These are phyloP conservation scores for Helicocarpus griseus DNA, from an alignment of 2,329 filamentous ascomycete genomes.

Conservation along the genomic window DNA sequence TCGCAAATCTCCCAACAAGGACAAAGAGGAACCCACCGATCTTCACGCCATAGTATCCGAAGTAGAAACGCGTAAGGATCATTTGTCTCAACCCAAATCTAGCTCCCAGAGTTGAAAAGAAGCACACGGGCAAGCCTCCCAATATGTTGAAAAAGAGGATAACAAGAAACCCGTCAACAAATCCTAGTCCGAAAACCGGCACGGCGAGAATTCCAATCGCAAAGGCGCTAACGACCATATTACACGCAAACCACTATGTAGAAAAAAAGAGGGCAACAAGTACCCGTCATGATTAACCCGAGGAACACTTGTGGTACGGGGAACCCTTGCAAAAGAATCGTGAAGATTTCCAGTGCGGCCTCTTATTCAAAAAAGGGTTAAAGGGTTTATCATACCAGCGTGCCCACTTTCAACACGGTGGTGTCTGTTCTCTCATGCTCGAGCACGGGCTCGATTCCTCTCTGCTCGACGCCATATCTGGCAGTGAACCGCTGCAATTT, in stretches of 20 bases:
- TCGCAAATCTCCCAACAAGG: neutral
- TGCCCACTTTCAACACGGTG: neutral
- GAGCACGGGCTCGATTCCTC: slow-evolving; percentile 4
- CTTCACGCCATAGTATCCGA: slow-evolving; percentile 62
- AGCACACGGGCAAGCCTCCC: slow-evolving; percentile 22
- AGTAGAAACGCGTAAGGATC: slow-evolving; percentile 46
- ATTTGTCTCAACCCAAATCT: slow-evolving; percentile 67
- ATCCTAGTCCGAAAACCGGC: slow-evolving; percentile 2
- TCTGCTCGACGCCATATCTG: slow-evolving; percentile 1
- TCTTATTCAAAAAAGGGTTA: neutral
- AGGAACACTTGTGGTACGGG: neutral
- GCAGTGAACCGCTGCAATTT: neutral
- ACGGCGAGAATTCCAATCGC: slow-evolving; percentile 3
- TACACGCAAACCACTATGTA: neutral
- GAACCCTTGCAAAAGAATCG: neutral
- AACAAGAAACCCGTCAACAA: slow-evolving; percentile 4
- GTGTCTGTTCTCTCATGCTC: slow-evolving; percentile 2
- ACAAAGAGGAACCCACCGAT: slow-evolving; percentile 41
- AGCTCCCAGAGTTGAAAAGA: slow-evolving; percentile 69
- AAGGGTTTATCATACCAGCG: neutral
- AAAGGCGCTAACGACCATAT: neutral
- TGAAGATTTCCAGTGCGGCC: neutral
- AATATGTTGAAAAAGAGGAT: slow-evolving; percentile 5
- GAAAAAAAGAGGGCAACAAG: neutral
- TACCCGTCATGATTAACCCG: neutral